Base-by-base conservation (phyloP, 75 land plant genomes). In the Larix kaempferi region DNA sequence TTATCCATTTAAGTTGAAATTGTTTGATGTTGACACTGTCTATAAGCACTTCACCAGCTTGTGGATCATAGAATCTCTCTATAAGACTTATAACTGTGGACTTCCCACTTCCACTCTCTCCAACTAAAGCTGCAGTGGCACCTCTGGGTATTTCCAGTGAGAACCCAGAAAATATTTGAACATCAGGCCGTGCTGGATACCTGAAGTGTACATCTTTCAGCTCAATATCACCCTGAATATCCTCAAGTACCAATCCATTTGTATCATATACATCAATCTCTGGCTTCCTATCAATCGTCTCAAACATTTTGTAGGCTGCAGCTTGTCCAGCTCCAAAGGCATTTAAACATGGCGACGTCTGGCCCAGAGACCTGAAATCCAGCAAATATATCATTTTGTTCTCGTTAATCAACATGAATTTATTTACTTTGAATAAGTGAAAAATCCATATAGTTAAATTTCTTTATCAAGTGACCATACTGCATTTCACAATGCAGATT, bases 1-100 rank as follows among this genome's bases (percentile, higher is more conserved):
- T 83, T 21, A 94, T 82, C 98, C 99, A 97, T 74, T 82, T 85
- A 17, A 97, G 83, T 81, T 94, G 98, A 69, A 92, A 79, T 64
- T 85, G 80, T 61, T 89, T 94, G 59, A 97, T 80, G 78, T 94
- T 88, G 4, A 87, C 74, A 71, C 93, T 93, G 84, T 97, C 98
- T 15, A 97, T 88, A 22, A 94, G 85, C 49, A 97, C 91, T 78
- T 88, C 90, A 44, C 99, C 99, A 63, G 87, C 89, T 59, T 75
- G 85, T n/a, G 99, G 98, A 79, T 97, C 98, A 80, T 97, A 97
- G 73, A 97, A 97, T 74, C 98, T 88, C 83, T 97, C 92, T 60
- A 97, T 88, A 33, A 97, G 82, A 74, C 98, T 92, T 21, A 97
- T 82, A n/a, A n/a, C n/a, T n/a, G n/a, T n/a, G n/a, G n/a, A n/a